Evolutionary conservation across 768 basidiomycete genomes (phyloP), one percentile per base, ranked within the genome.

Genomic region (Postia placenta): DNA sequence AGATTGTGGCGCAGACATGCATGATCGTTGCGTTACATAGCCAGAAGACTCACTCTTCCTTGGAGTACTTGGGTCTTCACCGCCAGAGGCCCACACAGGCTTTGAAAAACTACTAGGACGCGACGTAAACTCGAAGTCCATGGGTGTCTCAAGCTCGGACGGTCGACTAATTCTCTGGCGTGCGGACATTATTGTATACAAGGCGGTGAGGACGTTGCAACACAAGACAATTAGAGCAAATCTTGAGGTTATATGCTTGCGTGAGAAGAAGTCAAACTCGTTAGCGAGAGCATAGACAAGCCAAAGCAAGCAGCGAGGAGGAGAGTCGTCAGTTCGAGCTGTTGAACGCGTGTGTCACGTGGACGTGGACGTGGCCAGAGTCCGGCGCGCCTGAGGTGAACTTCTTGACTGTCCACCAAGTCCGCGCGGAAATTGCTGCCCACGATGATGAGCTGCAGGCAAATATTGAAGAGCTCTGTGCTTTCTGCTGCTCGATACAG

Each of bases 51-150:
- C 70, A 89, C 86, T 82, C 77, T 89, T 89, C 59, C 74, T 72
- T 27, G 82, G 76, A 22, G 80, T 76, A 57, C 65, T 72, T n/a
- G 71, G 60, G 42, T 78, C 74, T 22, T 79, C 74, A 19, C 53
- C 48, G 20, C 60, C 49, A 15, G 61, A 15, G 22, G 75, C 76
- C 86, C 85, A 87, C 2, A 74, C 78, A 2, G 83, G 79, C 60
- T 71, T 79, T 48, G 73, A 67, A 30, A 66, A 62, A 47, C 62
- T 71, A 52, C 63, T 76, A 14, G 78, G 75, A 22, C 87, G 75
- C 56, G 81, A 80, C 7, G 88, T 91, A 71, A 83, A 91, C 63
- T 91, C 81, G 66, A 82, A 92, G 66, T 92, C 89, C 90, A 92
- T 92, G 3, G 90, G 90, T 2, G 84, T 86, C 61, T 91, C 90